Evolutionary conservation across 2,329 filamentous ascomycete species (phyloP).

Genomic region (Neopestalotiopsis sp.): DNA sequence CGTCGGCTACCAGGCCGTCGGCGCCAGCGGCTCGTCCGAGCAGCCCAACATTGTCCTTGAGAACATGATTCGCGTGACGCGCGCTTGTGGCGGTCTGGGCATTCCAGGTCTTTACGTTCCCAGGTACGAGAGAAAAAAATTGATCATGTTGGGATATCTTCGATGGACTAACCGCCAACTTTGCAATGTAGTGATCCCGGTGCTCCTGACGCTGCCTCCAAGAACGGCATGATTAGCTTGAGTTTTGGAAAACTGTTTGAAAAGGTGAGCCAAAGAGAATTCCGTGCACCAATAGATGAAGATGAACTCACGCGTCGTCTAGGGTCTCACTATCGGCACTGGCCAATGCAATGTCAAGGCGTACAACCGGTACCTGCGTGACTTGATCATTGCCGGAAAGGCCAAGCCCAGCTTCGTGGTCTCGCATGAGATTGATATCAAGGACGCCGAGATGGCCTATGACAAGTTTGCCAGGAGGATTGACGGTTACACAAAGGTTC

Average conservation of each 20-base stretch:
- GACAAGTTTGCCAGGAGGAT: slow-evolving; percentile 70
- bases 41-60: slow-evolving; percentile 62
- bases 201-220: slow-evolving; percentile 63
- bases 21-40: neutral
- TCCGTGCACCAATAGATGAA: no score
- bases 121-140: slow-evolving; percentile 23
- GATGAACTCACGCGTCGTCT: neutral
- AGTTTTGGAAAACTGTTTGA: slow-evolving; percentile 73
- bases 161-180: neutral
- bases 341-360: slow-evolving; percentile 73
- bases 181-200: slow-evolving; percentile 58
- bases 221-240: slow-evolving; percentile 68
- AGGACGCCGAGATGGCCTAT: slow-evolving; percentile 65
- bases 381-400: slow-evolving; percentile 68
- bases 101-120: slow-evolving; percentile 61
- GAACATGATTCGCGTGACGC: slow-evolving; percentile 67
- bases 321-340: slow-evolving; percentile 65
- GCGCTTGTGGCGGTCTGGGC: slow-evolving; percentile 65
- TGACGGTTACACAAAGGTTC: slow-evolving; percentile 71
- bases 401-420: slow-evolving; percentile 73
- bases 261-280: slow-evolving; percentile 51
- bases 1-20: slow-evolving; percentile 29
- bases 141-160: neutral
- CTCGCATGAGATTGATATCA: slow-evolving; percentile 67
- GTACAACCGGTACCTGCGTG: slow-evolving; percentile 70